Conservation (phyloP, 495 filamentous ascomycete genomes). For the Parachaetomium inaequale region DNA sequence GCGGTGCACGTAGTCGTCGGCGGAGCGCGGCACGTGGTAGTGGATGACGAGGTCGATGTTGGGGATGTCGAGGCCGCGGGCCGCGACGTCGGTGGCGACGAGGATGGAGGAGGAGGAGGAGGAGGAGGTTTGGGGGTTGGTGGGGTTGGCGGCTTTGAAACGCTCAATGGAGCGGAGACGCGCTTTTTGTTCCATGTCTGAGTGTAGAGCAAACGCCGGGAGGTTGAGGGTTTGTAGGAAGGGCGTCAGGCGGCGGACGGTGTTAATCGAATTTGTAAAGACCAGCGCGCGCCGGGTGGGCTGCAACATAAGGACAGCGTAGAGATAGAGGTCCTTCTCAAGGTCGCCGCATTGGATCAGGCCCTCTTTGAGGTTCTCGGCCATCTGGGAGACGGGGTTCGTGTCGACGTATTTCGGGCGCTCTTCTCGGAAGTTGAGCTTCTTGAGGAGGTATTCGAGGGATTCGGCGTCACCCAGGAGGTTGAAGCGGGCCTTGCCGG, state of each 20-base stretch:
- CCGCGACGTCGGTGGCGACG: slow-evolving; percentile 92
- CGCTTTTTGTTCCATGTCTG: slow-evolving; percentile 95
- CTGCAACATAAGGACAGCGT: slow-evolving; percentile 79
- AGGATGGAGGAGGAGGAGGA: slow-evolving; percentile 59
- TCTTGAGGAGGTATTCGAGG: slow-evolving; percentile 88
- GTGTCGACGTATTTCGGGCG: slow-evolving; percentile 90
- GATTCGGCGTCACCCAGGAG: slow-evolving; percentile 70
- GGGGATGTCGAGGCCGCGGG: slow-evolving; percentile 92
- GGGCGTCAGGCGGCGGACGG: slow-evolving; percentile 81
- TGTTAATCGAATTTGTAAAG: slow-evolving; percentile 93
- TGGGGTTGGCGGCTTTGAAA: slow-evolving; percentile 60
- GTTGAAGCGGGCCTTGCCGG: slow-evolving; percentile 66
- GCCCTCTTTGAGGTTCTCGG: slow-evolving; percentile 78
- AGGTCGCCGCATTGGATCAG: slow-evolving; percentile 86
- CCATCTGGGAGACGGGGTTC: slow-evolving; percentile 84
- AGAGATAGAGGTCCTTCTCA: slow-evolving; percentile 97
- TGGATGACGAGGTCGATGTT: slow-evolving; percentile 83
- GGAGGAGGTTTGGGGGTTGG: not conserved
- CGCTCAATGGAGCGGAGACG: slow-evolving; percentile 87
- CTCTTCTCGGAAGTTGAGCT: slow-evolving; percentile 77
- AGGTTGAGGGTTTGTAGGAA: slow-evolving; percentile 80
- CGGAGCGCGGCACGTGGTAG: slow-evolving; percentile 89
- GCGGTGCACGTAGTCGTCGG: slow-evolving; percentile 91
- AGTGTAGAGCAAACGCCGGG: slow-evolving; percentile 76
- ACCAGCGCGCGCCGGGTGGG: slow-evolving; percentile 74